Percentiles rank a stretch among this genome's conserved stretches.
phyloP scores from a whole-genome alignment of 108 stramenopile genomes.

The Fragilaria crotonensis region DNA sequence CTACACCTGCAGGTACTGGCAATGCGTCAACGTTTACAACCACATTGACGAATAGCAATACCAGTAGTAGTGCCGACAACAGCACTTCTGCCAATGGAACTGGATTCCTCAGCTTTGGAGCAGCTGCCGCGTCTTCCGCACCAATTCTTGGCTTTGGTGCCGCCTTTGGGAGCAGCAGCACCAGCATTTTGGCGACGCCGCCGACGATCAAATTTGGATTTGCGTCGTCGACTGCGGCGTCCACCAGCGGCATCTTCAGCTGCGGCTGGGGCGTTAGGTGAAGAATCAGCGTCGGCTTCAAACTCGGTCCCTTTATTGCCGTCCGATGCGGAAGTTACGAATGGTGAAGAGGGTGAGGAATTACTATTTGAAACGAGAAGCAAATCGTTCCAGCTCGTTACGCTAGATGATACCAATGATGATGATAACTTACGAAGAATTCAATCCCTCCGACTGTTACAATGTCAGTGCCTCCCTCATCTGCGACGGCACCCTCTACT shows the following conservation, averaged over 20 bases:
- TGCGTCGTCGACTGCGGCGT: not conserved
- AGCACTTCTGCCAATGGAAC: too few relatives aligned
- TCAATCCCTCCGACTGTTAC: not conserved
- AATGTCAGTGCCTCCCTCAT: slow-evolving; percentile 2
- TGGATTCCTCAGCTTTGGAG: not conserved
- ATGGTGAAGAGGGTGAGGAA: slow-evolving; percentile 66
- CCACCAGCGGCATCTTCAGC: not conserved
- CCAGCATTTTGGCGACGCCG: not conserved
- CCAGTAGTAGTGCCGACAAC: not conserved
- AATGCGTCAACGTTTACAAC: slow-evolving; percentile 7
- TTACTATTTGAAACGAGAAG: slow-evolving; percentile 44
- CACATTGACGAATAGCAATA: too few relatives aligned
- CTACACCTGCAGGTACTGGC: slow-evolving; percentile 5
- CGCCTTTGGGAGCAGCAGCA: not conserved
- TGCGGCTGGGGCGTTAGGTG: not conserved
- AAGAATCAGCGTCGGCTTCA: not conserved
- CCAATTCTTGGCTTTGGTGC: slow-evolving; percentile 6
- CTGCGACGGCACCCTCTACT: not conserved
- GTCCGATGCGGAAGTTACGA: slow-evolving; percentile 24
- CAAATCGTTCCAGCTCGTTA: slow-evolving; percentile 25
- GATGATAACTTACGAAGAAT: too few relatives aligned
- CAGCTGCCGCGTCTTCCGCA: not conserved
- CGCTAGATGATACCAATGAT: too few relatives aligned
- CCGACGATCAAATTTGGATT: not conserved
- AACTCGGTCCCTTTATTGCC: slow-evolving; percentile 10